phyloP scores from a whole-genome alignment of 1,284 basidiomycete species.

The Cutaneotrichosporon sp. region DNA sequence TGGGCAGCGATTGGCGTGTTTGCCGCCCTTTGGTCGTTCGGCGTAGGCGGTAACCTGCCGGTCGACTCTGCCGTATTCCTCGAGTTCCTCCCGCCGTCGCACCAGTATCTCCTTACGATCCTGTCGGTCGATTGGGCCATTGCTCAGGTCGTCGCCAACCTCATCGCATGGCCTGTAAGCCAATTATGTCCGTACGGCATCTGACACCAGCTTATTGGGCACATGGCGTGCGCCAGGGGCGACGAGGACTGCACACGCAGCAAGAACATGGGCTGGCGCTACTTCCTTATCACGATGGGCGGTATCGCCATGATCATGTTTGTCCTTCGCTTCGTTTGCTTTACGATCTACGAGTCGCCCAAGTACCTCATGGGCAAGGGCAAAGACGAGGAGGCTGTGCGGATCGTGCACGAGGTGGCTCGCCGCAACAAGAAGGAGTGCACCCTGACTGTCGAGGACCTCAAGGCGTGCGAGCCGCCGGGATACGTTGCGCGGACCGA shows the following conservation, averaged over 20 bases:
- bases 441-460: constrained; percentile 53
- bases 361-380: constrained; percentile 53
- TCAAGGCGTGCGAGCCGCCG: constrained; percentile 43
- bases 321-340: constrained; percentile 39
- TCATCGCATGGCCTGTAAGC: constrained; percentile 30
- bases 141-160: constrained; percentile 45
- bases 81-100: constrained; percentile 55
- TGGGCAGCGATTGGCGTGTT: constrained; percentile 58
- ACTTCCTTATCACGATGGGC: constrained; percentile 55
- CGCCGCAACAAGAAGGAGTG: constrained; percentile 53
- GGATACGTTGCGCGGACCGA: constrained; percentile 17
- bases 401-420: constrained; percentile 52
- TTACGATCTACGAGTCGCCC: constrained; percentile 57
- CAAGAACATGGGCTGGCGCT: constrained; percentile 45
- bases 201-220: constrained; percentile 20
- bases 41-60: constrained; percentile 58
- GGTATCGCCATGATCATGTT: constrained; percentile 51
- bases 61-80: constrained; percentile 58
- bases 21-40: constrained; percentile 57
- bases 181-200: not conserved
- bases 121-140: constrained; percentile 63
- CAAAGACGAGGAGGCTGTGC: constrained; percentile 57
- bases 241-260: constrained; percentile 17
- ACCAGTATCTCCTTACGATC: constrained; percentile 57
- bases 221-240: constrained; percentile 17